A percentile compares a stretch with the other conserved stretches of the same genome.
Conservation (phyloP, 2,329 filamentous ascomycete species). For the Keithomyces neogunnii region DNA sequence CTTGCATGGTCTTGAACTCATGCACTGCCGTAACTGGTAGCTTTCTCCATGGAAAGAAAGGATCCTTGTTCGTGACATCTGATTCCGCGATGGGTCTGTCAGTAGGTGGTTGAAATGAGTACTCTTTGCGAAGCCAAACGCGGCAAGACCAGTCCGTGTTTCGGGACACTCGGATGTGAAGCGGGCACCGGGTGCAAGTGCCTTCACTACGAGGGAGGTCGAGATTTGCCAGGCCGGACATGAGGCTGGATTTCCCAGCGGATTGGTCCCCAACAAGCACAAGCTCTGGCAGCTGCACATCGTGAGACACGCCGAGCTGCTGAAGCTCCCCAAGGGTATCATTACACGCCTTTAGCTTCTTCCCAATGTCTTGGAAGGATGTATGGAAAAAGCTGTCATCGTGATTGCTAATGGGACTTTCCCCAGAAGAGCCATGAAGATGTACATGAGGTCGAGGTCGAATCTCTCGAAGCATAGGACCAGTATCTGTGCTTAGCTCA, state of each 20-base stretch:
- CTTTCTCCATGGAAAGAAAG: slow-evolving; percentile 59
- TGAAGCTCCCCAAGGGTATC: slow-evolving; percentile 60
- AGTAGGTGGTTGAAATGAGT: slow-evolving; percentile 39
- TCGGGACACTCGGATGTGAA: slow-evolving; percentile 65
- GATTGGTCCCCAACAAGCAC: slow-evolving; percentile 81
- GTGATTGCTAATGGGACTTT: slow-evolving; percentile 14
- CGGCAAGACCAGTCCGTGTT: slow-evolving; percentile 57
- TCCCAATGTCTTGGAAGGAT: slow-evolving; percentile 46
- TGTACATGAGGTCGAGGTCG: slow-evolving; percentile 19
- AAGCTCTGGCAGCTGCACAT: slow-evolving; percentile 66
- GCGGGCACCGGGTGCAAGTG: slow-evolving; percentile 72
- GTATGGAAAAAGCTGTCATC: slow-evolving; percentile 33
- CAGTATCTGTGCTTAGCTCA: slow-evolving; percentile 24
- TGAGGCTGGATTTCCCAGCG: slow-evolving; percentile 67
- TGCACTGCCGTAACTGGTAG: slow-evolving; percentile 34
- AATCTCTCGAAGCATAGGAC: slow-evolving; percentile 29
- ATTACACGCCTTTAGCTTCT: slow-evolving; percentile 56
- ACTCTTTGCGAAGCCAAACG: slow-evolving; percentile 59
- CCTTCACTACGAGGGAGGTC: slow-evolving; percentile 62
- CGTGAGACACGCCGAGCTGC: slow-evolving; percentile 62
- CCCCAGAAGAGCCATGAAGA: slow-evolving; percentile 3
- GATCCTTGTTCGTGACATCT: slow-evolving; percentile 39
- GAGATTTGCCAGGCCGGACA: slow-evolving; percentile 60
- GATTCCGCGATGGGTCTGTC: slow-evolving; percentile 31
- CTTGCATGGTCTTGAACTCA: slow-evolving; percentile 55